Evolutionary conservation across 176 grass and related monocot genomes (phyloP), one percentile per base, ranked within the genome.

Genomic region (Metroxylon sagu): DNA sequence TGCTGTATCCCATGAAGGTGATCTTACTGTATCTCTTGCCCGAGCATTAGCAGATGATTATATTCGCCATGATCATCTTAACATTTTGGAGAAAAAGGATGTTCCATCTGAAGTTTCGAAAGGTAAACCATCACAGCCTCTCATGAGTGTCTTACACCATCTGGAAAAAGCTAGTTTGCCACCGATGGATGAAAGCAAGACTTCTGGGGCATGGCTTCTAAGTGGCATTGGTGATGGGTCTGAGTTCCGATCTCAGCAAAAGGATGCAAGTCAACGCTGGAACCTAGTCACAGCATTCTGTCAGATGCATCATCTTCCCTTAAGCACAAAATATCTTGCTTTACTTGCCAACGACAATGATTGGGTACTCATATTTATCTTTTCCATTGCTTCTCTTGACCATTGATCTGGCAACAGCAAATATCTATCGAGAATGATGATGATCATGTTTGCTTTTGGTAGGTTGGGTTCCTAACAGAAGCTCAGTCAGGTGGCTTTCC

Each of bases 381-480:
- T 72, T 29, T 61, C 29, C 2, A 49, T 65, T 62, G 53, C 50
- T 68, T 30, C 30, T 61, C 74, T 48, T 15, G 35, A 43, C 35
- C 12, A 10, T 65, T 51, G 67, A 57, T 39, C 18, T 73, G 53
- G 15, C 27, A 72, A 55, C 60, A 26, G 65, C 56, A 63, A 53
- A 69, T 79, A 65, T 52, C 4, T 65, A 60, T 71, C 26, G 29
- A 50, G 18, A 10, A 5, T 27, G 63, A 16, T 75, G 5, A 73
- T 72, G 7, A 63, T 61, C 78, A 59, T n/a, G 19, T 58, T 25
- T 76, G 63, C 60, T 57, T 87, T 79, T 77, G 61, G 4, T 74
- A 96, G 92, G 92, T 96, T 85, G 92, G 92, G 67, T 96, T 96
- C 77, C 73, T 96, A 71, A 90, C 80, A 48, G 87, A 96, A 88